These are phyloP conservation scores for Sporothrix sp. DNA, from an alignment of 2,329 filamentous ascomycete species.

Conservation along the genomic window DNA sequence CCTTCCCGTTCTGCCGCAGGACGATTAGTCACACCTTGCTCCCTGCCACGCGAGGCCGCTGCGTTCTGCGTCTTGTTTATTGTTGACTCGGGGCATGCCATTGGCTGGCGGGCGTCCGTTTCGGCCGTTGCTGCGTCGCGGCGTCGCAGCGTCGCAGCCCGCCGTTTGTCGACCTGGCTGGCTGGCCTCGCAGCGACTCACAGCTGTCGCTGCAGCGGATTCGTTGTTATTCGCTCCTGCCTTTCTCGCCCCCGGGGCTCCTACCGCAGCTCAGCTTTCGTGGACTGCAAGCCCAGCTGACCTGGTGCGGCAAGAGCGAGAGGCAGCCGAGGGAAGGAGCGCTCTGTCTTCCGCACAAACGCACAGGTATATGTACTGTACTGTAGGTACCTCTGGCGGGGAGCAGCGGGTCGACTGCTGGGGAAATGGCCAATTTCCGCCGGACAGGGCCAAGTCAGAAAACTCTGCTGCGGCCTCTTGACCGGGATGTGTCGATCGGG, in stretches of 20 bases:
- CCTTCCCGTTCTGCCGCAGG: not conserved
- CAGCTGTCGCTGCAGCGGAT: not conserved
- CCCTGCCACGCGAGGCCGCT: slow-evolving; percentile 8
- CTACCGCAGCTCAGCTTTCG: slow-evolving; percentile 10
- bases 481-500: slow-evolving; percentile 14
- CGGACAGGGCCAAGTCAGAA: not conserved
- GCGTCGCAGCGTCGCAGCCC: not conserved
- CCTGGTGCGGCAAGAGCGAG: not conserved
- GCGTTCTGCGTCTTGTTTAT: not conserved
- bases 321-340: slow-evolving; percentile 2
- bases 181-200: not conserved
- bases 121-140: not conserved
- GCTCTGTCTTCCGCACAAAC: too few relatives aligned
- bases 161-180: not conserved
- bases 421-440: slow-evolving; percentile 3
- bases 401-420: slow-evolving; percentile 2
- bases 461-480: not conserved
- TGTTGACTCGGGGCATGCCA: not conserved
- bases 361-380: too few relatives aligned
- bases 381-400: too few relatives aligned
- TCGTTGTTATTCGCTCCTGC: not conserved
- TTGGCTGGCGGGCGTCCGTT: slow-evolving; percentile 4
- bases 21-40: slow-evolving; percentile 17
- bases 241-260: not conserved
- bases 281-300: slow-evolving; percentile 3